Base-by-base conservation (phyloP, 1,139 yeast species). In the Lodderomyces oxycetoniae region DNA sequence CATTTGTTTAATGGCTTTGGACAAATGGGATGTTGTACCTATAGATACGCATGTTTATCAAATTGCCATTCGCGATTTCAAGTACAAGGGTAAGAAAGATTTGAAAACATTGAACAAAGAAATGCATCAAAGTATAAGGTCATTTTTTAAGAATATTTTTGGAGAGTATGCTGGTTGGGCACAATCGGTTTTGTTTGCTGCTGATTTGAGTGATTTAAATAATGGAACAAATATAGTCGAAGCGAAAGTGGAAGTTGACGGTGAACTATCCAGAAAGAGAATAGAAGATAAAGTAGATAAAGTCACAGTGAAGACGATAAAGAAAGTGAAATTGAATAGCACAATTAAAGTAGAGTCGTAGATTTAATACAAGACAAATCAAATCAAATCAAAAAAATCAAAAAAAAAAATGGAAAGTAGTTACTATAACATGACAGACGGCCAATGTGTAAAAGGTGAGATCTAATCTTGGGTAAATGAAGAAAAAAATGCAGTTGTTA, bases 131-230 rank as follows among this genome's bases (percentile, higher is more conserved):
- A 69, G 71, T 12, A 80, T 87, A 3, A 66, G 91, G 25, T 49
- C 52, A 4, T 77, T 74, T 52, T 83, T 89, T 50, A 67, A 72
- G 31, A 68, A 68, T 0, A 61, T 81, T 17, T 91, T 96, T 89
- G 96, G 96, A 0, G 73, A 74, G 0, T 83, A 84, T 53, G 96
- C 98, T 4, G 98, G 98, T 0, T 91, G 98, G 98, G 97, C 97
- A 0, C 97, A 89, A 50, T 82, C 91, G 11, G 89, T 89, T 9
- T 66, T 89, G 40, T 91, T 89, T 59, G 81, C 96, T 0, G 86
- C 89, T 5, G 96, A 88, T 52, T 67, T 89, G 40, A 54, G 63
- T 26, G 82, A 78, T 46, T 62, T 80, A 40, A 70, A 77, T 39
- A 74, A 75, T 45, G 89, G 87, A 5, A 36, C 41, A n/a, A 38